phyloP scores from a whole-genome alignment of 2,329 filamentous ascomycete species.

The Botrytis tulipae region DNA sequence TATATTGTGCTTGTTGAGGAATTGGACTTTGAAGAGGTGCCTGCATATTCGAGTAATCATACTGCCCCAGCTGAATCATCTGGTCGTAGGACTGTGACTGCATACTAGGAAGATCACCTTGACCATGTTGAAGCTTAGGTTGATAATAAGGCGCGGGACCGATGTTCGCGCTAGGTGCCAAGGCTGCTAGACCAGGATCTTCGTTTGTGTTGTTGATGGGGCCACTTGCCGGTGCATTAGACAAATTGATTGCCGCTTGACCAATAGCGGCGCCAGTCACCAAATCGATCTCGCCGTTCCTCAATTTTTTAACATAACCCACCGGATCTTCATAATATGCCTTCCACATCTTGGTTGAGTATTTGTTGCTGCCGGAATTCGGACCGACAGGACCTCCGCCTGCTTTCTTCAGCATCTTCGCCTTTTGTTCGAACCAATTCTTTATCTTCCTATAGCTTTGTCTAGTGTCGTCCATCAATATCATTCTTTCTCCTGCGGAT shows the following conservation, averaged over 20 bases:
- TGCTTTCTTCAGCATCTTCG: background rate
- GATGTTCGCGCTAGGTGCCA: background rate
- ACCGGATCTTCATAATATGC: background rate
- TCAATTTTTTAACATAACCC: background rate
- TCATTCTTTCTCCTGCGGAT: background rate
- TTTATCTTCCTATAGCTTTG: background rate
- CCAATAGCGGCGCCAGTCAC: background rate
- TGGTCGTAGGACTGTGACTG: background rate
- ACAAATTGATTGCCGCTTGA: background rate
- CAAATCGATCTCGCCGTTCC: background rate
- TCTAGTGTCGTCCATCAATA: background rate
- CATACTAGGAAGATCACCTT: accelerated
- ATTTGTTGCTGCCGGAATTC: background rate
- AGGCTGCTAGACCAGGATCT: background rate
- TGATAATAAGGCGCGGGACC: background rate
- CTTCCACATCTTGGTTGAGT: background rate
- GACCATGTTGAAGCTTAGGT: background rate
- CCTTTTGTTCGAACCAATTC: slow-evolving; percentile 11
- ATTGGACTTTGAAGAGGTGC: background rate
- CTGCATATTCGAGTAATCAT: background rate
- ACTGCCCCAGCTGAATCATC: background rate
- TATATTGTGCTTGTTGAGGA: background rate
- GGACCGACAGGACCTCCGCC: no score
- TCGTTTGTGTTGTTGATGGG: background rate
- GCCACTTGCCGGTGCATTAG: background rate